Conservation (phyloP, 441 rosid species). For the Metrosideros polymorpha region DNA sequence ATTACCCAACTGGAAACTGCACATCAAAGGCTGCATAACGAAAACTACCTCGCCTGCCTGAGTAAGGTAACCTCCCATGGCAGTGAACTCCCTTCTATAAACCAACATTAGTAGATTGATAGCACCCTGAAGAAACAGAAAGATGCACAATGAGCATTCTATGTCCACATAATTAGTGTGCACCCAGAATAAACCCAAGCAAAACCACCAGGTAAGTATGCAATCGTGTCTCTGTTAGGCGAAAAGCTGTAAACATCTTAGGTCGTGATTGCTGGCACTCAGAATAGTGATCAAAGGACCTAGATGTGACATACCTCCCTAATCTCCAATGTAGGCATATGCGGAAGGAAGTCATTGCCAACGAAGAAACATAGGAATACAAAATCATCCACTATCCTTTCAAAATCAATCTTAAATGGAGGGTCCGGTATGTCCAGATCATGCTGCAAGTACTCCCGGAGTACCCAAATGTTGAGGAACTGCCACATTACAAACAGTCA, state of each 20-base stretch:
- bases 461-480: slow-evolving; percentile 91
- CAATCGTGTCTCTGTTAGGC: not conserved
- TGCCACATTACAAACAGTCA: slow-evolving; percentile 18
- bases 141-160: not conserved
- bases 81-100: slow-evolving; percentile 78
- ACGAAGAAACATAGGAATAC: slow-evolving; percentile 95
- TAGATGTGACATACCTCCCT: slow-evolving; percentile 58
- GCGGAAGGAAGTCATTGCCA: slow-evolving; percentile 98
- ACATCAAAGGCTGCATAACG: not conserved
- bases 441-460: slow-evolving; percentile 86
- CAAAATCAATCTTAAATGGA: slow-evolving; percentile 72
- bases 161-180: not conserved
- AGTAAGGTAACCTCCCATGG: slow-evolving; percentile 96
- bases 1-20: not conserved
- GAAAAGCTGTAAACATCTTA: not conserved
- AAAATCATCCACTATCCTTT: slow-evolving; percentile 90
- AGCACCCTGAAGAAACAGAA: slow-evolving; percentile 64
- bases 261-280: not conserved
- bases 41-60: slow-evolving; percentile 95
- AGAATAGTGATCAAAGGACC: not conserved
- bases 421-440: slow-evolving; percentile 78
- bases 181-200: not conserved
- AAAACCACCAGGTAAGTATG: not conserved
- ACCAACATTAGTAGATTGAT: slow-evolving; percentile 86
- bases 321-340: slow-evolving; percentile 97